These are phyloP conservation scores for Metschnikowia henanensis DNA, from an alignment of 805 yeast species.

Conservation along the genomic window DNA sequence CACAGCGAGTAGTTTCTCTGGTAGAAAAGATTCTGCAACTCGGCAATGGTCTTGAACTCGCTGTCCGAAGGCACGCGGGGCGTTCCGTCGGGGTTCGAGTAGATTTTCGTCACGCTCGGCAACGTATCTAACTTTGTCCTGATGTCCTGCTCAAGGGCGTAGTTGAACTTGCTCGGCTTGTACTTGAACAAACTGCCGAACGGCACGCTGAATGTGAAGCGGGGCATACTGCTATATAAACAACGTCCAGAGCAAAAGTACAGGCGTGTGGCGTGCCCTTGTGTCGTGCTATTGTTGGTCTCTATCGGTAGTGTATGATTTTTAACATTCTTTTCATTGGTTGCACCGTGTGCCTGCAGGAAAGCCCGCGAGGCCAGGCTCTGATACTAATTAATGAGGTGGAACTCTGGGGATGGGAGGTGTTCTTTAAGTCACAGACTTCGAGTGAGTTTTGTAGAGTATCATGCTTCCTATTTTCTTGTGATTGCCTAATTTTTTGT, in stretches of 20 bases:
- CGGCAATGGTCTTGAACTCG: conserved; percentile 73
- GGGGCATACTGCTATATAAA: conserved; percentile 25
- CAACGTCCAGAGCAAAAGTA: background rate
- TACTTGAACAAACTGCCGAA: conserved; percentile 37
- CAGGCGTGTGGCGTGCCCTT: conserved; percentile 1
- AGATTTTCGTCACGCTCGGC: conserved; percentile 65
- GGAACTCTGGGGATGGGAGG: no score
- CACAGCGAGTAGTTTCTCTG: conserved; percentile 54
- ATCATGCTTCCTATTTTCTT: no score
- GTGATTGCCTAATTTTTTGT: no score
- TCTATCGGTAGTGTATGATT: background rate
- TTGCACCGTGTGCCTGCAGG: background rate
- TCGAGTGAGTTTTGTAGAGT: no score
- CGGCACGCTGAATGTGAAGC: conserved; percentile 43
- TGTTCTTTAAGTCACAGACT: no score
- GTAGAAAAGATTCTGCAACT: conserved; percentile 59
- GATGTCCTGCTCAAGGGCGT: conserved; percentile 58
- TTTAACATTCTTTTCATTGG: conserved; percentile 7
- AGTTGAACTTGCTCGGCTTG: conserved; percentile 41
- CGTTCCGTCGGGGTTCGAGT: conserved; percentile 74
- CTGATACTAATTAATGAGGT: no score
- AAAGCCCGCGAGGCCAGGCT: no score
- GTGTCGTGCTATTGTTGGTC: conserved; percentile 1
- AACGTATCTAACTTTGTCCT: conserved; percentile 59
- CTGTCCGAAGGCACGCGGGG: conserved; percentile 66